Evolutionary conservation across 1,284 basidiomycete species (phyloP), one percentile per base, ranked within the genome.

Genomic region (Rhizoctonia solani): DNA sequence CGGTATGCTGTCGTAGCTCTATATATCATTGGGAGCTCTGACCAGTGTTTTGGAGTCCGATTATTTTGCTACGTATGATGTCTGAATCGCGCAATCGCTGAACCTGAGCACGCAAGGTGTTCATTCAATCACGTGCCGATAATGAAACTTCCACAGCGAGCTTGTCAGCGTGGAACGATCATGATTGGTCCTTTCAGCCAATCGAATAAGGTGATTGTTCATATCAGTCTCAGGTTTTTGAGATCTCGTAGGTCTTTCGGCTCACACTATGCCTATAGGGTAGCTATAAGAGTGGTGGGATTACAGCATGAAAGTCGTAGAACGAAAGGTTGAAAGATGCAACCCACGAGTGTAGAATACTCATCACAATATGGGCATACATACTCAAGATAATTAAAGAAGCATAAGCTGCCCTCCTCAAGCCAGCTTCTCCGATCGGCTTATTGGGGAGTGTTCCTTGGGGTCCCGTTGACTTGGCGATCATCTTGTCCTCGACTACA

Each of bases 81-180:
- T n/a, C 32, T 47, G 37, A 53, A 63, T 63, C 49, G 59, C 59
- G 59, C 59, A 63, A 63, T 63, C 49, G 47, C 37, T 21, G 27
- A 29, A 23, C 2, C 27, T 27, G 49, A 63, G 59, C 59, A 63
- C 59, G 59, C 59, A 63, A 63, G 49, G 39, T 63, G 49, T 25
- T 34, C 4, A 63, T 50, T 47, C 59, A 47, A n/a, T 11, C 32
- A 34, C 32, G 32, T 34, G 32, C 14, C 50, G 29, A 21, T 3
- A 16, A 11, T 29, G n/a, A 25, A 21, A 21, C 25, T 49, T 4
- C 41, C 41, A 16, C 5, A 5, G 5, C n/a, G 41, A 16, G 19
- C 41, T 16, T 5, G 19, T 16, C 11, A 34, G 32, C 32, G 11
- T 34, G 32, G 11, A 4, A n/a, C n/a, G n/a, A 34, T 34, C 32